Evolutionary conservation across 768 basidiomycete species (phyloP).

Genomic region (Cystobasidium ongulense): DNA sequence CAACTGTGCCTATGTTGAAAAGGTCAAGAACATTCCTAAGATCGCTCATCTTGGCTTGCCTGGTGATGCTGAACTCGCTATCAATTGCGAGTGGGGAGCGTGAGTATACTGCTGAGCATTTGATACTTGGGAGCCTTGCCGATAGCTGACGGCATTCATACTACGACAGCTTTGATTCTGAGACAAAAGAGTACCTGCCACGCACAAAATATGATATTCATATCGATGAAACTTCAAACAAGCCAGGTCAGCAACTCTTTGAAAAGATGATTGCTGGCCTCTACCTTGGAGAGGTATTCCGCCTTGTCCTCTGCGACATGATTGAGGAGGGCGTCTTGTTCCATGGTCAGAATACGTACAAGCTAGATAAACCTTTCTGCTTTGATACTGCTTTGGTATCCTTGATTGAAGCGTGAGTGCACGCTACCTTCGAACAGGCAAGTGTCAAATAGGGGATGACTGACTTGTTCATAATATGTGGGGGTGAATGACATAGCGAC

Average conservation of each 20-base stretch:
- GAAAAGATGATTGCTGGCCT: conserved; percentile 49
- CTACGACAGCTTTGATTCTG: conserved; percentile 91
- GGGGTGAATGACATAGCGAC: no score
- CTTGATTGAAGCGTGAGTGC: conserved; percentile 76
- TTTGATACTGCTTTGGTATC: conserved; percentile 96
- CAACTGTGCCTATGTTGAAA: conserved; percentile 59
- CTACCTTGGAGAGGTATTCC: conserved; percentile 77
- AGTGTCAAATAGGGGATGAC: background rate
- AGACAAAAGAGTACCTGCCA: conserved; percentile 81
- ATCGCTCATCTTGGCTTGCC: conserved; percentile 57
- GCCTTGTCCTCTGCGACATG: conserved; percentile 88
- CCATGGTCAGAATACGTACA: conserved; percentile 96
- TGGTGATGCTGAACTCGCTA: conserved; percentile 58
- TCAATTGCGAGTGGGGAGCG: conserved; percentile 84
- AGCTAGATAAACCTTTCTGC: conserved; percentile 77
- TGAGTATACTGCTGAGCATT: background rate
- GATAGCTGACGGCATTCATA: conserved; percentile 31
- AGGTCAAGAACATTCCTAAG: conserved; percentile 74
- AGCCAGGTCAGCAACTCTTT: conserved; percentile 88
- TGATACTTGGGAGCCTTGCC: background rate
- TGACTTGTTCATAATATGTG: background rate
- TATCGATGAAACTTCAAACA: conserved; percentile 91
- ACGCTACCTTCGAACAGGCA: background rate
- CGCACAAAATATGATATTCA: conserved; percentile 86
- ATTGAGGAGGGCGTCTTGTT: conserved; percentile 76